A percentile compares a stretch with the other conserved stretches of the same genome.
Evolutionary conservation across 2,329 filamentous ascomycete genomes (phyloP).

Genomic region (Aspergillus sp.): DNA sequence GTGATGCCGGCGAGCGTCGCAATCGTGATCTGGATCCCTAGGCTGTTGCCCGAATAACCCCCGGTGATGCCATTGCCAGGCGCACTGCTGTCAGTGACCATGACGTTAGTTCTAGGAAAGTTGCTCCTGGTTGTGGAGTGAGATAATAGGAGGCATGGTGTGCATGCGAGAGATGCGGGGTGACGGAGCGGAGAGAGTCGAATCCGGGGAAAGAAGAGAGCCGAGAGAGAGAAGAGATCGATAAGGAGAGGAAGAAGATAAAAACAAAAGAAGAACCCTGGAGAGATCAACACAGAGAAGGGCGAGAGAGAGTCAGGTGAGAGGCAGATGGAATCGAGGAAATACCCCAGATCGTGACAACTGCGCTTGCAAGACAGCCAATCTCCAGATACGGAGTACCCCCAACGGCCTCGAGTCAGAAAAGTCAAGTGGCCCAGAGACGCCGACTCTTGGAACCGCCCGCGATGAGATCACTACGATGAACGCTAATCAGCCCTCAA

Average conservation of each 20-base stretch:
- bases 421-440: background rate
- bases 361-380: background rate
- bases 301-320: constrained; percentile 5
- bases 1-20: constrained; percentile 53
- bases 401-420: background rate
- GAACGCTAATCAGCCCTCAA: background rate
- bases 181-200: background rate
- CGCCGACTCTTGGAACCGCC: background rate
- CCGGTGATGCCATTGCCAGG: constrained; percentile 45
- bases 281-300: constrained; percentile 3
- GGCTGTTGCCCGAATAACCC: constrained; percentile 37
- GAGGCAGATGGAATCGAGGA: constrained; percentile 2
- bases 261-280: constrained; percentile 6
- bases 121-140: constrained; percentile 6
- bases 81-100: constrained; percentile 28
- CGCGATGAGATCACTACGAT: constrained; percentile 8
- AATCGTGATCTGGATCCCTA: constrained; percentile 49
- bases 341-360: constrained; percentile 11
- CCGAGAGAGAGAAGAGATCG: constrained; percentile 19
- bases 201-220: background rate
- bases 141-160: constrained; percentile 16
- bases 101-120: constrained; percentile 22
- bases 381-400: background rate
- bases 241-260: constrained; percentile 1
- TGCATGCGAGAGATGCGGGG: constrained; percentile 7